Evolutionary conservation across 78 protist genomes (phyloP), one percentile per base, ranked within the genome.

Genomic region (Cavenderia fasciculata): DNA sequence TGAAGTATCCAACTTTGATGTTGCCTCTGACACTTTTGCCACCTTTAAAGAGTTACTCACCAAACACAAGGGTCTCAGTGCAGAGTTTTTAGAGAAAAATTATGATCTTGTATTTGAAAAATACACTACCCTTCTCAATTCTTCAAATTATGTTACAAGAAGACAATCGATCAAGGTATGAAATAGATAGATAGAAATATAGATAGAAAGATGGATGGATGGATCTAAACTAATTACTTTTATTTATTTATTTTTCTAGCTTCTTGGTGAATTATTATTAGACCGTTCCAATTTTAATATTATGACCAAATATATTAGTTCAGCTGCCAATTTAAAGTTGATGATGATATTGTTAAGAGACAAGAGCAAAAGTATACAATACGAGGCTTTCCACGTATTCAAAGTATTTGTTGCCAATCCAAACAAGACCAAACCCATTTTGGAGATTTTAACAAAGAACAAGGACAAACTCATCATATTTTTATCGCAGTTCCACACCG

Each of bases 371-470:
- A 75, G 93, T 75, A 97, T 98, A n/a, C 99, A 98, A 65, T 97
- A 93, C 54, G 99, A 98, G 72, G 98, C 99, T 14, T 98, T 98
- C 96, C 99, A 98, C 63, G 98, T 98, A 14, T 98, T 98, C 88
- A 98, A 98, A 96, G 96, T 94, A 34, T 98, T 98, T 71, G 99
- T 98, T 11, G 99, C 99, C 59, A 98, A 98, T 72, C 99, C 99
- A 40, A 95, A 96, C 85, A 98, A 98, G 89, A 57, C 95, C 14
- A 84, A 44, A 36, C 86, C 69, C 29, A 84, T 98, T 46, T 40
- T 92, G 38, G 92, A 85, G 49, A 95, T 98, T 16, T 85, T 98
- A 62, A 59, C 71, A 36, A 94, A 93, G 93, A 98, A 98, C 92
- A 84, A 84, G 65, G 94, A 79, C 25, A 94, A 79, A 86, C 72